These are phyloP conservation scores for Amauroascus niger DNA, from an alignment of 2,329 filamentous ascomycete species.

Conservation along the genomic window DNA sequence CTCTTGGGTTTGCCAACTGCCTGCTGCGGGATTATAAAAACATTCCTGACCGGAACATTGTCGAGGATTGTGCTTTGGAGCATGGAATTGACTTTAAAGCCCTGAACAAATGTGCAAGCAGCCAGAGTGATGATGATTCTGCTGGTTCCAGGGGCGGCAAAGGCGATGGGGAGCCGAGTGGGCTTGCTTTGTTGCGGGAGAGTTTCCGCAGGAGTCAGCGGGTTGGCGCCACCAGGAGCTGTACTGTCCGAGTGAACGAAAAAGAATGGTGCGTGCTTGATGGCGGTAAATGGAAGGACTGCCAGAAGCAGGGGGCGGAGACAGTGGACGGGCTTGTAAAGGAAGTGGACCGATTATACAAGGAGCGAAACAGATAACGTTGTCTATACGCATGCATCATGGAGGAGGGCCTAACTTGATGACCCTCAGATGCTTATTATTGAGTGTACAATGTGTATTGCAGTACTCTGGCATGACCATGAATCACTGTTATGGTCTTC, in stretches of 20 bases:
- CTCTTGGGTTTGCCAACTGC: conserved; percentile 89
- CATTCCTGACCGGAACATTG: conserved; percentile 68
- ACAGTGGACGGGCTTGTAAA: conserved; percentile 56
- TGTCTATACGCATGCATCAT: no score
- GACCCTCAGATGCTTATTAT: background rate
- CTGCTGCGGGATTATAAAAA: conserved; percentile 62
- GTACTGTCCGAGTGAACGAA: conserved; percentile 68
- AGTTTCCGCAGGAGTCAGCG: conserved; percentile 46
- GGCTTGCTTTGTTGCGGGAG: conserved; percentile 36
- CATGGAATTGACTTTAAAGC: conserved; percentile 75
- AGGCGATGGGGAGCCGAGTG: conserved; percentile 48
- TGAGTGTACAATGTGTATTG: background rate
- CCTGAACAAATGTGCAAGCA: conserved; percentile 71
- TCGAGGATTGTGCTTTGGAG: conserved; percentile 82
- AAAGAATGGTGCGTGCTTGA: conserved; percentile 79
- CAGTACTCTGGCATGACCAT: background rate
- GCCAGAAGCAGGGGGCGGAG: conserved; percentile 52
- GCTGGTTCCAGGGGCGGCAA: conserved; percentile 38
- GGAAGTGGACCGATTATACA: conserved; percentile 63
- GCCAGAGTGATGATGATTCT: conserved; percentile 63
- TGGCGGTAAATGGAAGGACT: conserved; percentile 67
- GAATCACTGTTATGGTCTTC: background rate
- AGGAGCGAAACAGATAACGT: conserved; percentile 28
- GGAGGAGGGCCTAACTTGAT: no score
- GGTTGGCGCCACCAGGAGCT: conserved; percentile 60